Percentiles rank a stretch among this genome's conserved stretches.
phyloP scores from a whole-genome alignment of 148 eudicot genomes.

The Hydrangea macrophylla region DNA sequence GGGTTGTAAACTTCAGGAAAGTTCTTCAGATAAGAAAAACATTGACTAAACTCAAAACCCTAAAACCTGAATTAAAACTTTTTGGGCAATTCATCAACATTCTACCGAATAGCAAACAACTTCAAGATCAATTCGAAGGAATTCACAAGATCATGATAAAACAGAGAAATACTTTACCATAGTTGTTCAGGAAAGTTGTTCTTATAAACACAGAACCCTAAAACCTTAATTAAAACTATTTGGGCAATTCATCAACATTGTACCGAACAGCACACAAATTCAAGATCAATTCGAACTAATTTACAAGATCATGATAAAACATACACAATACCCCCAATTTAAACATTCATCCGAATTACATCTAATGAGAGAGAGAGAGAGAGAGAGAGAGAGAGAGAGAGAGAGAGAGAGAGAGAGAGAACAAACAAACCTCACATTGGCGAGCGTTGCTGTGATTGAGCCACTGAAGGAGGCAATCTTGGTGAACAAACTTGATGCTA shows the following conservation, averaged over 20 bases:
- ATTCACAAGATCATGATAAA: too few species aligned
- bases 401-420: not conserved
- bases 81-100: too few species aligned
- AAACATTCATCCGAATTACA: not conserved
- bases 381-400: not conserved
- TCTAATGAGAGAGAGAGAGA: not conserved
- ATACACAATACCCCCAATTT: not conserved
- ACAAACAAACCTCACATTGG: conserved; percentile 72
- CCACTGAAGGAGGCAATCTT: conserved; percentile 95
- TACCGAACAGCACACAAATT: not conserved
- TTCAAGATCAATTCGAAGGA: too few species aligned
- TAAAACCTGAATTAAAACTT: too few species aligned
- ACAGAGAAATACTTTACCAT: too few species aligned
- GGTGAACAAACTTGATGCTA: conserved; percentile 89
- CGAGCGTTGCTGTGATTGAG: conserved; percentile 97
- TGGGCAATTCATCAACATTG: not conserved
- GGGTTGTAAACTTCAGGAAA: too few species aligned
- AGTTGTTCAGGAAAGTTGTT: not conserved
- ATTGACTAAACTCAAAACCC: too few species aligned
- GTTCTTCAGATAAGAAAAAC: too few species aligned
- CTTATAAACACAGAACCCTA: not conserved
- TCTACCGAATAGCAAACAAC: too few species aligned
- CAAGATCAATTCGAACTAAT: not conserved
- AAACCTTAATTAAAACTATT: not conserved
- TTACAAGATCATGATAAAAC: conserved; percentile 1